phyloP scores from a whole-genome alignment of 2,329 filamentous ascomycete genomes.

The Penicillium psychrosexuale region DNA sequence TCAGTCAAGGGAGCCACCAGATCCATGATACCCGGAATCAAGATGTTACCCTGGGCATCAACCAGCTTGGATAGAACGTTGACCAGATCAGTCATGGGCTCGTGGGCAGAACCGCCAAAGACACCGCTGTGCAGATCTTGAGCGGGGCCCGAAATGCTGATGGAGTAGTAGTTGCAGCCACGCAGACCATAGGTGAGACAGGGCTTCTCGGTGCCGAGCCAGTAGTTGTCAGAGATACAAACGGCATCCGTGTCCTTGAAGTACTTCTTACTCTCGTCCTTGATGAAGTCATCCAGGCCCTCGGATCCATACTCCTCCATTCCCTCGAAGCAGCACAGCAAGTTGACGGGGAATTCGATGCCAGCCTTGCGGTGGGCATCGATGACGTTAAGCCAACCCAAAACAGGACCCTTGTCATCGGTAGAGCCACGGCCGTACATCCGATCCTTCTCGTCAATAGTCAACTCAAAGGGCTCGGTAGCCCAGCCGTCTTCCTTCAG shows the following conservation, averaged over 20 bases:
- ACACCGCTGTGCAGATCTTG: slow-evolving; percentile 96
- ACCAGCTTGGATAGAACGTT: slow-evolving; percentile 79
- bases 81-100: slow-evolving; percentile 96
- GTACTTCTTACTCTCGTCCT: slow-evolving; percentile 84
- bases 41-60: slow-evolving; percentile 85
- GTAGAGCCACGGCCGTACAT: slow-evolving; percentile 97
- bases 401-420: slow-evolving; percentile 95
- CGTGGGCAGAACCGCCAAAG: slow-evolving; percentile 92
- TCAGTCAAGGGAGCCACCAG: slow-evolving; percentile 84
- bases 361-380: slow-evolving; percentile 95
- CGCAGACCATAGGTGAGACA: slow-evolving; percentile 96
- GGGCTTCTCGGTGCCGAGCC: slow-evolving; percentile 97
- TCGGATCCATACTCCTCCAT: slow-evolving; percentile 99
- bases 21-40: slow-evolving; percentile 89
- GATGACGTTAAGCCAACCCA: slow-evolving; percentile 97
- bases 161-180: slow-evolving; percentile 95
- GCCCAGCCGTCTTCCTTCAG: slow-evolving; percentile 92
- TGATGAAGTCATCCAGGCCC: slow-evolving; percentile 91
- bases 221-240: slow-evolving; percentile 99
- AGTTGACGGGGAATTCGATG: slow-evolving; percentile 92
- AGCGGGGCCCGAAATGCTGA: slow-evolving; percentile 85
- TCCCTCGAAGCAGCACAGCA: slow-evolving; percentile 98
- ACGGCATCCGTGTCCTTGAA: slow-evolving; percentile 95
- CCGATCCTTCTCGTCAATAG: slow-evolving; percentile 81
- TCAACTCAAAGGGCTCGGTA: slow-evolving; percentile 88